Evolutionary conservation across 768 basidiomycete species (phyloP), one percentile per base, ranked within the genome.

Genomic region (Rhizopogon vinicolor): DNA sequence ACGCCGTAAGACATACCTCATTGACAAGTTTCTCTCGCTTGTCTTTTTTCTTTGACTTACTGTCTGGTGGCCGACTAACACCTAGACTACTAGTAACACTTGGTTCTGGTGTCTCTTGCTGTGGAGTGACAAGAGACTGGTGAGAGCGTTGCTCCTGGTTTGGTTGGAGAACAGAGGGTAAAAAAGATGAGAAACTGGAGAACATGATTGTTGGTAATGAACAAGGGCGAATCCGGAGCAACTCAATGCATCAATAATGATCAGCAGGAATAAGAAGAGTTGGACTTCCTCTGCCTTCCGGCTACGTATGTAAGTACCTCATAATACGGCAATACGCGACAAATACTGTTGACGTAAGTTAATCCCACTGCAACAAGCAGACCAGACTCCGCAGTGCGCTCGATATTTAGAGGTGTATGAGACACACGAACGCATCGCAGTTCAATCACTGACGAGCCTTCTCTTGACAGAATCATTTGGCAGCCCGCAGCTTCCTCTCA

Each of bases 111-210:
- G 14, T 16, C n/a, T 52, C 35, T 19, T 61, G 22, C 50, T 65
- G 44, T 55, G 41, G 46, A 58, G 55, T 52, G 31, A 57, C 55
- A 14, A 37, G 58, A 60, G 60, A 63, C 64, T 58, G 62, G 62
- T 52, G 60, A 62, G 65, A 25, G 50, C 19, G 62, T 59, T 62
- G 70, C 46, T 58, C 54, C 39, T 56, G 62, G 54, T 55, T 41
- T 55, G 62, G 44, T 61, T 79, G 78, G n/a, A 80, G 67, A n/a
- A 71, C 66, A 31, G 78, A 70, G 40, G 82, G 80, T 0, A 83
- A 65, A 58, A 81, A 75, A 2, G 78, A 77, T 7, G 81, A 73
- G 52, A 82, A 66, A 50, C 77, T 75, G 53, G 81, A 75, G 65
- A 83, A 76, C 81, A 83, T 83, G 71, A 61, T 42, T 53, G 31